These are phyloP conservation scores for Fusarium transvaalense DNA, from an alignment of 2,329 filamentous ascomycete genomes.

Conservation along the genomic window DNA sequence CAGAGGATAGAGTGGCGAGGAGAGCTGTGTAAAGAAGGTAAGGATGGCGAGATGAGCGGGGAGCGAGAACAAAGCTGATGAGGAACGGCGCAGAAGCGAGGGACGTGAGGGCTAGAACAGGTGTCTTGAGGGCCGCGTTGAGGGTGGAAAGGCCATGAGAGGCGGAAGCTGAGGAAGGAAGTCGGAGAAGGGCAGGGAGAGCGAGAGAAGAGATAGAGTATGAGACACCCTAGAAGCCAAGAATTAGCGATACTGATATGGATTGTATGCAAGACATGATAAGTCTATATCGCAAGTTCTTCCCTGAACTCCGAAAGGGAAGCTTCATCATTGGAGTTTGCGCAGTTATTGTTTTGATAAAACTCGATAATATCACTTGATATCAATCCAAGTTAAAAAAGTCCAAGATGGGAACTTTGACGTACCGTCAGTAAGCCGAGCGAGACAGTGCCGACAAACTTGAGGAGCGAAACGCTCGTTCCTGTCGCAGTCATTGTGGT, in stretches of 20 bases:
- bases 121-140: slow-evolving; percentile 70
- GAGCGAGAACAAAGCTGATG: slow-evolving; percentile 82
- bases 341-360: background rate
- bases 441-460: slow-evolving; percentile 93
- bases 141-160: slow-evolving; percentile 78
- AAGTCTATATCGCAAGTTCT: background rate
- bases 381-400: slow-evolving; percentile 14
- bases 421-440: slow-evolving; percentile 89
- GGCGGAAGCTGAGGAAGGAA: slow-evolving; percentile 80
- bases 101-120: slow-evolving; percentile 75
- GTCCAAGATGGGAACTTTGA: slow-evolving; percentile 36
- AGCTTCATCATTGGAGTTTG: background rate
- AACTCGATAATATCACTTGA: slow-evolving; percentile 24
- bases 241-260: slow-evolving; percentile 28
- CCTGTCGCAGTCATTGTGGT: slow-evolving; percentile 73
- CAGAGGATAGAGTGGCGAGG: slow-evolving; percentile 72
- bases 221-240: slow-evolving; percentile 79
- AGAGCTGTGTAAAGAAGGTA: slow-evolving; percentile 90
- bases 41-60: slow-evolving; percentile 81
- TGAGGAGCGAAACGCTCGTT: slow-evolving; percentile 80
- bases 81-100: slow-evolving; percentile 79
- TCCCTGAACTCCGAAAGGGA: background rate
- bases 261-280: background rate
- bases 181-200: slow-evolving; percentile 82
- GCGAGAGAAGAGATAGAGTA: slow-evolving; percentile 84